Conservation (phyloP, 768 basidiomycete species). For the Amanita thiersii region DNA sequence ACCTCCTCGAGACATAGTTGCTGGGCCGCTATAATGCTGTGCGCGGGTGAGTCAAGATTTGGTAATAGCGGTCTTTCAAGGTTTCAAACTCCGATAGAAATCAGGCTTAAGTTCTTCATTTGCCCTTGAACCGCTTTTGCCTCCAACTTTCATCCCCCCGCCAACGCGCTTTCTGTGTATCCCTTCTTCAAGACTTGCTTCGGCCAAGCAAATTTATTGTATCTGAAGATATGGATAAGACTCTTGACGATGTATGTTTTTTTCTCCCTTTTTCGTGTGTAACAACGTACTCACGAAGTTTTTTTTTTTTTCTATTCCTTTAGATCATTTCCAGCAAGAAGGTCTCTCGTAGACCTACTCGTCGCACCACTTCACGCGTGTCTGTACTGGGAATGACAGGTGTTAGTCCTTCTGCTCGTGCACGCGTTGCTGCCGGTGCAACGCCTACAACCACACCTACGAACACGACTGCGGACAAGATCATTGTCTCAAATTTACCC, state of each 20-base stretch:
- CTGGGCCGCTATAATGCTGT: slow-evolving; percentile 5
- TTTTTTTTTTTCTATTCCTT: slow-evolving; percentile 15
- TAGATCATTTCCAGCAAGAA: slow-evolving; percentile 67
- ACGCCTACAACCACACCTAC: slow-evolving; percentile 33
- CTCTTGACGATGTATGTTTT: slow-evolving; percentile 68
- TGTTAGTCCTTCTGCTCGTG: slow-evolving; percentile 41
- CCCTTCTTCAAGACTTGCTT: slow-evolving; percentile 9
- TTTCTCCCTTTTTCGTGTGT: slow-evolving; percentile 12
- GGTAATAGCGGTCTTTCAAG: slow-evolving; percentile 17
- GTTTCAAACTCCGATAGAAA: slow-evolving; percentile 33
- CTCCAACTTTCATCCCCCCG: slow-evolving; percentile 26
- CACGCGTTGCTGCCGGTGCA: slow-evolving; percentile 35
- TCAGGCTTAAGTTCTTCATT: slow-evolving; percentile 4
- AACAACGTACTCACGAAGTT: slow-evolving; percentile 17
- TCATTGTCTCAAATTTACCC: slow-evolving; percentile 93
- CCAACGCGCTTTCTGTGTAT: slow-evolving; percentile 13
- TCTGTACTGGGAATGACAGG: slow-evolving; percentile 53
- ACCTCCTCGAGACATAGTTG: slow-evolving; percentile 32
- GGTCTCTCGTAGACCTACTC: slow-evolving; percentile 35
- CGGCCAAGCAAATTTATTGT: slow-evolving; percentile 6
- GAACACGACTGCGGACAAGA: slow-evolving; percentile 59
- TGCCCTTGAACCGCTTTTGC: slow-evolving; percentile 15
- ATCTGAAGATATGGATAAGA: slow-evolving; percentile 58
- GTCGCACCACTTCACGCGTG: slow-evolving; percentile 39
- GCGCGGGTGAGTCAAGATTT: slow-evolving; percentile 15